Evolutionary conservation across 2,329 filamentous ascomycete species (phyloP).

Genomic region (Shiraia sp.): DNA sequence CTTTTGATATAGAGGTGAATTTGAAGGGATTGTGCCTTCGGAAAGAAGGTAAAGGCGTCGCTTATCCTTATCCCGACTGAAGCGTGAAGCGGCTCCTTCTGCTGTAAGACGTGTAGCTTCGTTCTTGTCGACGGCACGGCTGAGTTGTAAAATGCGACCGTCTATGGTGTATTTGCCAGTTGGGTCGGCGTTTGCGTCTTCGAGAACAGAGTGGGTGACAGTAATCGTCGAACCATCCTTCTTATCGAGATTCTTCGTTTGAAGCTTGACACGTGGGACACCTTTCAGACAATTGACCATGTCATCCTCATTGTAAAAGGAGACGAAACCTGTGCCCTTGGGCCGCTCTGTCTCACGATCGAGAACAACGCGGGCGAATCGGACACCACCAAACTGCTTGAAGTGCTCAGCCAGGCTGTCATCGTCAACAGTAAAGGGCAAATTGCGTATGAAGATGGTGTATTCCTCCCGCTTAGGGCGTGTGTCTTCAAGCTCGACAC

Average conservation of each 20-base stretch:
- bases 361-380: conserved; percentile 89
- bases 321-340: conserved; percentile 92
- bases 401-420: conserved; percentile 85
- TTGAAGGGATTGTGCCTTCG: conserved; percentile 81
- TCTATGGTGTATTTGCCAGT: conserved; percentile 88
- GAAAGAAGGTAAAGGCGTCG: conserved; percentile 83
- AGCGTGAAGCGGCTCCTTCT: conserved; percentile 64
- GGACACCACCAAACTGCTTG: conserved; percentile 79
- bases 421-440: conserved; percentile 87
- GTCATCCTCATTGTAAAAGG: conserved; percentile 79
- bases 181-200: conserved; percentile 81
- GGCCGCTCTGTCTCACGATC: conserved; percentile 84
- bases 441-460: conserved; percentile 90
- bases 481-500: conserved; percentile 27
- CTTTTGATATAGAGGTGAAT: conserved; percentile 74
- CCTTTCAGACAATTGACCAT: conserved; percentile 74
- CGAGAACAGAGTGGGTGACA: conserved; percentile 72
- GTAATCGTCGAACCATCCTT: conserved; percentile 42
- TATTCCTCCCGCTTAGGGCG: conserved; percentile 64
- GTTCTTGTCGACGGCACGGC: conserved; percentile 80
- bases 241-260: conserved; percentile 39
- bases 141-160: conserved; percentile 81
- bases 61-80: conserved; percentile 81
- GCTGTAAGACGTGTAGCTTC: conserved; percentile 78
- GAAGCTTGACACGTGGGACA: conserved; percentile 61